These are phyloP conservation scores for Pichia sp. DNA, from an alignment of 1,139 yeast genomes.

Conservation along the genomic window DNA sequence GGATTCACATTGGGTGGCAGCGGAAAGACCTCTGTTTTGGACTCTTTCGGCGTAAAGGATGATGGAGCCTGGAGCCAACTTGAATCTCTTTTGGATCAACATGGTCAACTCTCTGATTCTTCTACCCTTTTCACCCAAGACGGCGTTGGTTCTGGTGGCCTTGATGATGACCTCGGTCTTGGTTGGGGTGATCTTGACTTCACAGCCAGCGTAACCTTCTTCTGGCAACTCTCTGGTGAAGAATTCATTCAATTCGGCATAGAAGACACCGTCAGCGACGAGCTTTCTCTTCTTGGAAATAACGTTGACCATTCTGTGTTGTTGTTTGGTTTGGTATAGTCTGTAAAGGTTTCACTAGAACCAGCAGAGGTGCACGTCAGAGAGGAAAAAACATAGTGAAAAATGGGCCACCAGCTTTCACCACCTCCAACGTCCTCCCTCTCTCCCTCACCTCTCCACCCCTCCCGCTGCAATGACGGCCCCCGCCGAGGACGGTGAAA, in stretches of 20 bases:
- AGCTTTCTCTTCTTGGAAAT: constrained; percentile 84
- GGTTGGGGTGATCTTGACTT: constrained; percentile 98
- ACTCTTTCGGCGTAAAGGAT: constrained; percentile 98
- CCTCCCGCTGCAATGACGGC: background rate
- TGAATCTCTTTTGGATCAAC: constrained; percentile 98
- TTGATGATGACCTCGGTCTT: constrained; percentile 97
- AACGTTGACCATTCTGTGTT: constrained; percentile 51
- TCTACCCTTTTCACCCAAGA: constrained; percentile 99
- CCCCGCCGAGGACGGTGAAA: background rate
- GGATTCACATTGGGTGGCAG: constrained; percentile 99
- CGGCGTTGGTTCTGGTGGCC: constrained; percentile 99
- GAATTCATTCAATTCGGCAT: constrained; percentile 99
- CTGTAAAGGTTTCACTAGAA: too few relatives aligned
- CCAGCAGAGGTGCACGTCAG: too few relatives aligned
- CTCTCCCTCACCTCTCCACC: background rate
- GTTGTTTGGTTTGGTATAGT: background rate
- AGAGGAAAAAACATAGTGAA: too few relatives aligned
- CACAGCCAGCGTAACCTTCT: constrained; percentile 99
- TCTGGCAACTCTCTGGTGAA: constrained; percentile 99
- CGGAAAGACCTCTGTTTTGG: constrained; percentile 98
- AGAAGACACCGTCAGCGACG: constrained; percentile 99
- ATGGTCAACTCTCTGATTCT: constrained; percentile 99
- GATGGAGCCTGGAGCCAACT: constrained; percentile 89
- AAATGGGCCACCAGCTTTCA: too few relatives aligned
- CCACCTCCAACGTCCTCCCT: background rate